Evolutionary conservation across 768 basidiomycete genomes (phyloP), one percentile per base, ranked within the genome.

Genomic region (Heimioporus sp.): DNA sequence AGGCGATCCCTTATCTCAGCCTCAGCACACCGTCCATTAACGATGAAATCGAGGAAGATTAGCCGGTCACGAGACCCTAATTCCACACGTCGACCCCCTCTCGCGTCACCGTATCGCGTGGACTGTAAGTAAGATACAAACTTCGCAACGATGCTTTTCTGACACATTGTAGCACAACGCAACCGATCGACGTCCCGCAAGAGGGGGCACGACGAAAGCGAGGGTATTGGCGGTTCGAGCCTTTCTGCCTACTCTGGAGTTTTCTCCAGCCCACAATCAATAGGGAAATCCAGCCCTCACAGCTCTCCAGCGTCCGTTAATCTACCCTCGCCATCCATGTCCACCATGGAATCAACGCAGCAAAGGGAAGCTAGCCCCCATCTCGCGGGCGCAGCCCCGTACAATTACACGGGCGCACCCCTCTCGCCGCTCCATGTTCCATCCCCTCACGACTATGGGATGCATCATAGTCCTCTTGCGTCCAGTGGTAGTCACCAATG

Each of bases 121-220:
- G 84, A 85, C 54, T 76, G 83, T 81, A 68, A 79, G 83, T 66
- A 46, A 36, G 45, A 38, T 44, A 37, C 21, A 6, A 45, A 6
- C 9, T 53, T 52, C 35, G 11, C 41, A 13, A 44, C 19, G 40
- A 46, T 49, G 17, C 37, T 59, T 43, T 28, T 55, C 54, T 67
- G 48, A 65, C 48, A 35, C 48, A 35, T 48, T 51, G 36, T 54
- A 73, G 83, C 82, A 28, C 81, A 83, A 57, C 79, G 88, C 54
- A 86, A 88, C 41, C 76, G 88, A 57, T 91, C 88, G 39, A 79
- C 85, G 2, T 90, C 89, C 37, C 83, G 88, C 43, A 83, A 81
- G 66, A 82, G 88, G 35, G 85, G 81, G 15, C 82, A 75, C 51
- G 86, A 88, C 58, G 88, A 90, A 54, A 75, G 75, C 35, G 82